Conservation (phyloP, 176 grass and related monocot genomes). For the Musa beccarii region DNA sequence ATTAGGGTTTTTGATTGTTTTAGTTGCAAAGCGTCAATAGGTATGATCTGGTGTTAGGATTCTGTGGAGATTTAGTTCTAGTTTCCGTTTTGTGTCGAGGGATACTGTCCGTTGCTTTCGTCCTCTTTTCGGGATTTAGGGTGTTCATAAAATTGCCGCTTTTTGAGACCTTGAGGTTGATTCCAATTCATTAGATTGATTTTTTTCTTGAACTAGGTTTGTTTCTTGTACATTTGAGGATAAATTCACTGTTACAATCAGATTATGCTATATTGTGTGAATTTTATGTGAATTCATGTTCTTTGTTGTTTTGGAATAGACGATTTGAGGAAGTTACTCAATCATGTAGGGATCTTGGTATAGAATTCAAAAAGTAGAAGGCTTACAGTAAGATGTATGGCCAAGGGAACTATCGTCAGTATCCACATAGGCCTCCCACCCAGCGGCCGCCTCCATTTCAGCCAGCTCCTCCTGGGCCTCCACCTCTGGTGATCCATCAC, state of each 20-base stretch:
- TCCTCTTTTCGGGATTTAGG: neutral
- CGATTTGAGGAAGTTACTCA: neutral
- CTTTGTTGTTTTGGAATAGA: neutral
- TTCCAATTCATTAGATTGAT: neutral
- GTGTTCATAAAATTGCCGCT: neutral
- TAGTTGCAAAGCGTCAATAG: neutral
- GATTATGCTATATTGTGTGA: neutral
- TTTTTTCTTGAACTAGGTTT: neutral
- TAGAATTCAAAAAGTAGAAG: neutral
- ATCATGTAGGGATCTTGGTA: constrained; percentile 3
- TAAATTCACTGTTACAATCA: neutral
- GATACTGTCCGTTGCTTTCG: neutral
- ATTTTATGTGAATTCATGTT: neutral
- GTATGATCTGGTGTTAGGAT: neutral
- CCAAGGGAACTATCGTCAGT: constrained; percentile 14
- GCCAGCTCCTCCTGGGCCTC: constrained; percentile 3
- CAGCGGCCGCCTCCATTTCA: neutral
- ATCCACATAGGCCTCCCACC: neutral
- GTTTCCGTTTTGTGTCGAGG: neutral
- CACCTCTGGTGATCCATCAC: neutral
- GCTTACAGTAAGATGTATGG: constrained; percentile 6
- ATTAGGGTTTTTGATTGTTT: constrained; percentile 4
- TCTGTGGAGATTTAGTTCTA: neutral
- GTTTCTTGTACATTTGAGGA: neutral
- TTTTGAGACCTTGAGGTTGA: neutral